Evolutionary conservation across 805 yeast species (phyloP).

Genomic region (Yamadazyma olivae): DNA sequence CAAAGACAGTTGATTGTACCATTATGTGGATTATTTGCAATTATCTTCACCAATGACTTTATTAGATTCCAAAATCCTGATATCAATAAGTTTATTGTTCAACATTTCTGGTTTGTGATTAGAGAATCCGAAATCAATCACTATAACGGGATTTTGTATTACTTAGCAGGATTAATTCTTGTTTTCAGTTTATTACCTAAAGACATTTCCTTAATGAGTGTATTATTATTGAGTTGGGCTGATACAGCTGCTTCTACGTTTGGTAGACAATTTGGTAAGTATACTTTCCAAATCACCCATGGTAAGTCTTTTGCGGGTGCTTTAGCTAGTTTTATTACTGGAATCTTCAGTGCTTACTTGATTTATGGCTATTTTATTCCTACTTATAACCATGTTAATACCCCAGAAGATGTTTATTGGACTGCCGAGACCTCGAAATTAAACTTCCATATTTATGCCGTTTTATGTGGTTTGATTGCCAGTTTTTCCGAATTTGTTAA

Average conservation of each 20-base stretch:
- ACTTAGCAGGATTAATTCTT: conserved; percentile 70
- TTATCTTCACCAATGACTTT: conserved; percentile 61
- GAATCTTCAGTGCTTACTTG: conserved; percentile 60
- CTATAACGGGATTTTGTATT: conserved; percentile 87
- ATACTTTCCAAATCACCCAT: conserved; percentile 72
- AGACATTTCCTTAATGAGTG: conserved; percentile 75
- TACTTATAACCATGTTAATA: conserved; percentile 45
- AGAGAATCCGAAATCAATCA: conserved; percentile 71
- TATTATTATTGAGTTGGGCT: conserved; percentile 88
- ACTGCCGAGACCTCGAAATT: conserved; percentile 56
- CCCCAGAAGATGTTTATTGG: conserved; percentile 64
- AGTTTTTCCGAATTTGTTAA: conserved; percentile 85
- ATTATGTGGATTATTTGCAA: conserved; percentile 50
- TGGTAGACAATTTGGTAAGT: conserved; percentile 82
- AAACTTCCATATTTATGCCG: conserved; percentile 49
- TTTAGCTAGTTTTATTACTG: conserved; percentile 76
- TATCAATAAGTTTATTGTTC: conserved; percentile 68
- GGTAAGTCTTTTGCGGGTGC: conserved; percentile 90
- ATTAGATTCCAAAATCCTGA: conserved; percentile 58
- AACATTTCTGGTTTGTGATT: conserved; percentile 74
- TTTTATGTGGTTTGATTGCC: conserved; percentile 76
- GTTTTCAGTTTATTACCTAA: conserved; percentile 71
- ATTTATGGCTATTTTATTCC: conserved; percentile 78
- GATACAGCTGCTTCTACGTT: conserved; percentile 96
- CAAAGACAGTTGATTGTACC: conserved; percentile 58